phyloP scores from a whole-genome alignment of 768 basidiomycete species.

The Dentipellis sp. region DNA sequence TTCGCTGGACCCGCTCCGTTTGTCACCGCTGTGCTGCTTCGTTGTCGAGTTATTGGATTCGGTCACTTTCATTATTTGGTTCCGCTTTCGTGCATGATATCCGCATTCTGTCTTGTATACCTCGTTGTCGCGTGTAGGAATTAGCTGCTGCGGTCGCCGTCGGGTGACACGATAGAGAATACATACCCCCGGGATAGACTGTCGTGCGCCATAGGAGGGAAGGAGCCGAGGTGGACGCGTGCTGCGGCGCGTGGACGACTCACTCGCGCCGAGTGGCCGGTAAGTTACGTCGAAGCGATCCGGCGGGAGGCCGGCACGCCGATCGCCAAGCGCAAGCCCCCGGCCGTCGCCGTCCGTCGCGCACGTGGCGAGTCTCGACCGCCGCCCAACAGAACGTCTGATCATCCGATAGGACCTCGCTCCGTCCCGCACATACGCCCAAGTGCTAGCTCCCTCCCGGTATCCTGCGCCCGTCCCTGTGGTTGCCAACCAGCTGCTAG shows the following conservation, averaged over 20 bases:
- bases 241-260: too few relatives aligned
- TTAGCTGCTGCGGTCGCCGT: too few relatives aligned
- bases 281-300: background rate
- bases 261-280: background rate
- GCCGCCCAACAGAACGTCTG: conserved; percentile 14
- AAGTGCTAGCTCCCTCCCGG: background rate
- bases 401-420: background rate
- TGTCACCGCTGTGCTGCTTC: background rate
- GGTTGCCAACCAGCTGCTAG: background rate
- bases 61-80: background rate
- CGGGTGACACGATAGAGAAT: background rate
- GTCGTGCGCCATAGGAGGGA: too few relatives aligned
- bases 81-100: background rate
- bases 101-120: background rate
- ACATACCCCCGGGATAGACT: background rate
- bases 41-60: background rate
- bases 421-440: too few relatives aligned
- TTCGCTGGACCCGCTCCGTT: background rate
- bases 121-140: too few relatives aligned
- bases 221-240: too few relatives aligned
- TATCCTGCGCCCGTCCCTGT: background rate
- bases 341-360: background rate
- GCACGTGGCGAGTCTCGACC: background rate
- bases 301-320: background rate
- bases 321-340: background rate